A percentile compares a stretch with the other conserved stretches of the same genome.
Conservation (phyloP, 2,329 filamentous ascomycete species). For the Botrytis porri region DNA sequence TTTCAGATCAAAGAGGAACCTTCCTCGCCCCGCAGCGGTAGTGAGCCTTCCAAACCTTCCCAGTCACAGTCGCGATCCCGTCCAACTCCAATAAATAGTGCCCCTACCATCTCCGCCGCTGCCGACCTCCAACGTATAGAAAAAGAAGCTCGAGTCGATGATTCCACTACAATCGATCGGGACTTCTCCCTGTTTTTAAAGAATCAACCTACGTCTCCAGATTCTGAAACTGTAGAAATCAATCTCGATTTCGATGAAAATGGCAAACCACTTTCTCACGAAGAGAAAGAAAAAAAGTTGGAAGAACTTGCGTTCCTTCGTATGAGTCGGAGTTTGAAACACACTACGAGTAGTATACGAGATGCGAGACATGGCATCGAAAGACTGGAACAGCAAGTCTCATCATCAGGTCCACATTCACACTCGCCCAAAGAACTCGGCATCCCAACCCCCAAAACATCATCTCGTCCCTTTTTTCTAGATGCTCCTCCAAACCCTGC, state of each 20-base stretch:
- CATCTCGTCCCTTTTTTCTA: slow-evolving; percentile 8
- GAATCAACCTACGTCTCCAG: slow-evolving; percentile 10
- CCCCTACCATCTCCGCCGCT: slow-evolving; percentile 26
- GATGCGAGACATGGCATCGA: slow-evolving; percentile 58
- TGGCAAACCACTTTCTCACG: slow-evolving; percentile 25
- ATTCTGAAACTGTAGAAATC: not conserved
- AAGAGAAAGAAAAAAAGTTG: slow-evolving; percentile 35
- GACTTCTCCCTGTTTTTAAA: slow-evolving; percentile 13
- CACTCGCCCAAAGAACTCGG: slow-evolving; percentile 5
- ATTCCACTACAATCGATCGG: slow-evolving; percentile 32
- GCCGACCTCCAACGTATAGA: slow-evolving; percentile 35
- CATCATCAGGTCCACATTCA: slow-evolving; percentile 35
- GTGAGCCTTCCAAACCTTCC: slow-evolving; percentile 5
- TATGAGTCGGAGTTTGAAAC: slow-evolving; percentile 53
- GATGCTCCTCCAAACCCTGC: not conserved
- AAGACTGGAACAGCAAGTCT: slow-evolving; percentile 52
- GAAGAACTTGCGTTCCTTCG: slow-evolving; percentile 48
- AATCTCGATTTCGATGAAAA: slow-evolving; percentile 29
- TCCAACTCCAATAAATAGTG: slow-evolving; percentile 30
- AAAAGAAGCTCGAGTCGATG: slow-evolving; percentile 34
- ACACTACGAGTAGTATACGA: slow-evolving; percentile 51
- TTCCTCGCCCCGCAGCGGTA: not conserved
- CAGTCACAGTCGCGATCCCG: slow-evolving; percentile 12
- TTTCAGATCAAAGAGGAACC: slow-evolving; percentile 16
- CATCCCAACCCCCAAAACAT: not conserved